Evolutionary conservation across 1,139 yeast species (phyloP).

Genomic region (Yamadazyma friedrichii): DNA sequence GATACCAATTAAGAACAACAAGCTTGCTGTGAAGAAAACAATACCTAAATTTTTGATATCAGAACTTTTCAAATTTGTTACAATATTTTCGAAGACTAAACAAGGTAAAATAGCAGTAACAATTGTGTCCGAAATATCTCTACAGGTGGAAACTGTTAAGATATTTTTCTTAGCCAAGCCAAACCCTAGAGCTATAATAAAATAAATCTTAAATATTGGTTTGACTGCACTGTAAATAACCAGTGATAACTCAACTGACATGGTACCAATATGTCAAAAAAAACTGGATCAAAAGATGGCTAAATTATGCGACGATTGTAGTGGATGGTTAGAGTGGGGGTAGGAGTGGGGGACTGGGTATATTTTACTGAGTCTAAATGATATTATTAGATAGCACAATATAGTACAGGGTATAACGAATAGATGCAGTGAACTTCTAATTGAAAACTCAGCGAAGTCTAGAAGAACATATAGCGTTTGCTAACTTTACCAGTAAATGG

Average conservation of each 20-base stretch:
- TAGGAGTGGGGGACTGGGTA: background rate
- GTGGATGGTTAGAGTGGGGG: background rate
- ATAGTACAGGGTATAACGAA: background rate
- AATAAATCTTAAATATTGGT: conserved; percentile 83
- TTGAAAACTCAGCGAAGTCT: too few relatives aligned
- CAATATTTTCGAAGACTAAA: conserved; percentile 74
- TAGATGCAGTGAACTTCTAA: too few relatives aligned
- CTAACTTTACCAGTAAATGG: too few relatives aligned
- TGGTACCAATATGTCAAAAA: background rate
- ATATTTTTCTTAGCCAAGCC: conserved; percentile 64
- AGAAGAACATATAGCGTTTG: too few relatives aligned
- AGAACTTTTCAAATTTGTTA: conserved; percentile 62
- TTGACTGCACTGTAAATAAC: conserved; percentile 79
- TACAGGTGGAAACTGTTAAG: conserved; percentile 68
- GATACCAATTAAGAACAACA: conserved; percentile 42
- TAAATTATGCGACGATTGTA: background rate
- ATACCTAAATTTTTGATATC: conserved; percentile 79
- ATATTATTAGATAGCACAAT: background rate
- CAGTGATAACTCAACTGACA: conserved; percentile 46
- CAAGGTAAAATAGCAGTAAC: conserved; percentile 77
- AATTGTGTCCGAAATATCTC: conserved; percentile 71
- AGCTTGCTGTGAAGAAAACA: conserved; percentile 53
- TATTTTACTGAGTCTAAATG: too few relatives aligned
- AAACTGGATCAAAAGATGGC: background rate
- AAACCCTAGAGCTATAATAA: conserved; percentile 71